phyloP scores from a whole-genome alignment of 192 early-diverging fungal genomes.

The Podila minutissima region DNA sequence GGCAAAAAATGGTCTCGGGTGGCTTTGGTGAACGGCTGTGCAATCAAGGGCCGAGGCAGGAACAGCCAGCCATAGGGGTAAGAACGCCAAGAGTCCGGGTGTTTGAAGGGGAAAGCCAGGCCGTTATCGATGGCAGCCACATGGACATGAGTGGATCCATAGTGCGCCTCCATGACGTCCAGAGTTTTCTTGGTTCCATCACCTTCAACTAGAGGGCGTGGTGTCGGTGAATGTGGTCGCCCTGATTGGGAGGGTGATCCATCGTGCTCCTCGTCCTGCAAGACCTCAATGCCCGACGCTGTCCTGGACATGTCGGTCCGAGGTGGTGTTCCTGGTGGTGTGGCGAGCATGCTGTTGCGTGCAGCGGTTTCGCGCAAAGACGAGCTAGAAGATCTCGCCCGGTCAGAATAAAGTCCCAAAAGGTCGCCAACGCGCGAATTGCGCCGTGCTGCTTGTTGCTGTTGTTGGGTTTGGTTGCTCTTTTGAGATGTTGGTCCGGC shows the following conservation, averaged over 20 bases:
- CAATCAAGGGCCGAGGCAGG: constrained; percentile 70
- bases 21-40: constrained; percentile 72
- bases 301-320: constrained; percentile 6
- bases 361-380: constrained; percentile 16
- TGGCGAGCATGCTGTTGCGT: constrained; percentile 23
- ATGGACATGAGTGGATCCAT: constrained; percentile 66
- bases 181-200: background rate
- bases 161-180: constrained; percentile 22
- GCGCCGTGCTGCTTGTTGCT: constrained; percentile 20
- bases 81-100: constrained; percentile 87
- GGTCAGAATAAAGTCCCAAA: constrained; percentile 25
- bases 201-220: background rate
- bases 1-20: constrained; percentile 75
- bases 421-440: constrained; percentile 38
- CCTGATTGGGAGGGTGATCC: background rate
- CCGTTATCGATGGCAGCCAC: constrained; percentile 95
- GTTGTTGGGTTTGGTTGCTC: constrained; percentile 13
- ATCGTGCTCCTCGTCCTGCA: constrained; percentile 8
- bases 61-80: constrained; percentile 94
- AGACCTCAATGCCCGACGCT: constrained; percentile 8
- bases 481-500: constrained; percentile 6
- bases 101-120: constrained; percentile 93
- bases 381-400: constrained; percentile 1
- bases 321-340: constrained; percentile 44
- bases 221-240: background rate